A percentile compares a stretch with the other conserved stretches of the same genome.
These are phyloP conservation scores for Trichophyton schoenleinii DNA, from an alignment of 2,329 filamentous ascomycete genomes.

Conservation along the genomic window DNA sequence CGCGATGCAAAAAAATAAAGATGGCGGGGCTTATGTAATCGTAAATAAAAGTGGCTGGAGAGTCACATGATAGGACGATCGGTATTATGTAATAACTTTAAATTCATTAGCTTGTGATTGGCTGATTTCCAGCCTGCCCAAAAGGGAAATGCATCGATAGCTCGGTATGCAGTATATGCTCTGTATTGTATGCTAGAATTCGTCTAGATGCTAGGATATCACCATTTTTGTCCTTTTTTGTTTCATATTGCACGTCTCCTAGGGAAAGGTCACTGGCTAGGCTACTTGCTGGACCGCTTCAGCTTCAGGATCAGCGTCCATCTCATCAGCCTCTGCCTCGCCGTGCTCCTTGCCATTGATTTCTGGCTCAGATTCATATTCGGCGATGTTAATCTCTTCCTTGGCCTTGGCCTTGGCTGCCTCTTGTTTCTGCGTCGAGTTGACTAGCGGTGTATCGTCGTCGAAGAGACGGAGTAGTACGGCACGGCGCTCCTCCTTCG, in stretches of 20 bases:
- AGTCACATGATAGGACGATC: neutral
- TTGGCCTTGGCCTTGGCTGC: conserved; percentile 13
- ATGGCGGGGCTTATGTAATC: conserved; percentile 12
- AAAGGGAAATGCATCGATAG: too few relatives aligned
- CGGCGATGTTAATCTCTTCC: conserved; percentile 4
- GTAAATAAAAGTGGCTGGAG: conserved; percentile 6
- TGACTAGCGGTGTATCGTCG: conserved; percentile 72
- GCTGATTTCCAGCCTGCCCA: neutral
- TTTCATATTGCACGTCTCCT: neutral
- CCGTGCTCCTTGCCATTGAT: neutral
- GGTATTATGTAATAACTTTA: neutral
- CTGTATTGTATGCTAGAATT: neutral
- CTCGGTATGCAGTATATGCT: too few relatives aligned
- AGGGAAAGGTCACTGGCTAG: neutral
- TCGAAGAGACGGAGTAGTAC: conserved; percentile 89
- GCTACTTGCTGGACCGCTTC: neutral
- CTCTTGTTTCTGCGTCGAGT: conserved; percentile 33
- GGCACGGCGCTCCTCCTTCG: conserved; percentile 87
- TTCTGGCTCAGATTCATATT: neutral
- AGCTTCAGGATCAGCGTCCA: neutral
- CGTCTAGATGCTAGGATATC: neutral
- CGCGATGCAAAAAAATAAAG: conserved; percentile 4
- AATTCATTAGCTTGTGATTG: neutral
- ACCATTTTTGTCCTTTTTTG: neutral
- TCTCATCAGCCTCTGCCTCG: neutral